Conservation (phyloP, 31 red algal genomes). For the Pterothamnion heteromorphum region DNA sequence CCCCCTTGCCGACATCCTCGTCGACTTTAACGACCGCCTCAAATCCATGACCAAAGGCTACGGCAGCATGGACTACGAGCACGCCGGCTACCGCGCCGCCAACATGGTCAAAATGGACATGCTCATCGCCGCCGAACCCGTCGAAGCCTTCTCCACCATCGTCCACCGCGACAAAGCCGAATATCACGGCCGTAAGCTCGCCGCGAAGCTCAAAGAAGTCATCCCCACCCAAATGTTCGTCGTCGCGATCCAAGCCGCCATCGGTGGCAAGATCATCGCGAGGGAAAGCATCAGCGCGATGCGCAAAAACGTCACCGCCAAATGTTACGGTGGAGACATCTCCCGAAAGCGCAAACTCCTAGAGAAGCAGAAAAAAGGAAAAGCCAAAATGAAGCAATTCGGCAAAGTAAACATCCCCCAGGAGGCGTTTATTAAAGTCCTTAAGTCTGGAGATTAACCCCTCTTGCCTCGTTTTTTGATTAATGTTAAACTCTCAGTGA, state of each 20-base stretch:
- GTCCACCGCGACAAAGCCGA: constrained; percentile 62
- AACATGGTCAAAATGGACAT: constrained; percentile 83
- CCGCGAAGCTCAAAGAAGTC: constrained; percentile 62
- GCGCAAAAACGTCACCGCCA: constrained; percentile 87
- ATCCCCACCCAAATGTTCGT: constrained; percentile 89
- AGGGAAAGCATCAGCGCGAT: constrained; percentile 66
- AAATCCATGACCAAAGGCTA: constrained; percentile 82
- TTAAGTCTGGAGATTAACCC: neutral
- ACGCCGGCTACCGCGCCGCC: constrained; percentile 54
- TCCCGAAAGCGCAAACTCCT: constrained; percentile 86
- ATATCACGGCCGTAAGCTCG: constrained; percentile 50
- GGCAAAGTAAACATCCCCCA: constrained; percentile 71
- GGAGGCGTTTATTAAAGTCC: constrained; percentile 59
- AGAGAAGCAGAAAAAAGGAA: constrained; percentile 88
- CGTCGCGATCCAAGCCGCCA: constrained; percentile 72
- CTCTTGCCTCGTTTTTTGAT: too few species aligned
- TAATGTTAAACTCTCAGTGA: too few species aligned
- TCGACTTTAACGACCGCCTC: constrained; percentile 84
- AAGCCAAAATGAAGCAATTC: constrained; percentile 76
- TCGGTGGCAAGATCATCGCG: constrained; percentile 68
- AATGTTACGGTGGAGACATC: constrained; percentile 77
- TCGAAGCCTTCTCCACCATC: constrained; percentile 77
- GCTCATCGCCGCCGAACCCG: constrained; percentile 64
- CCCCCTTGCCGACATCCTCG: constrained; percentile 80
- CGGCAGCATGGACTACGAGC: constrained; percentile 78